Conservation (phyloP, 2,329 filamentous ascomycete species). For the Colletotrichum musicola region DNA sequence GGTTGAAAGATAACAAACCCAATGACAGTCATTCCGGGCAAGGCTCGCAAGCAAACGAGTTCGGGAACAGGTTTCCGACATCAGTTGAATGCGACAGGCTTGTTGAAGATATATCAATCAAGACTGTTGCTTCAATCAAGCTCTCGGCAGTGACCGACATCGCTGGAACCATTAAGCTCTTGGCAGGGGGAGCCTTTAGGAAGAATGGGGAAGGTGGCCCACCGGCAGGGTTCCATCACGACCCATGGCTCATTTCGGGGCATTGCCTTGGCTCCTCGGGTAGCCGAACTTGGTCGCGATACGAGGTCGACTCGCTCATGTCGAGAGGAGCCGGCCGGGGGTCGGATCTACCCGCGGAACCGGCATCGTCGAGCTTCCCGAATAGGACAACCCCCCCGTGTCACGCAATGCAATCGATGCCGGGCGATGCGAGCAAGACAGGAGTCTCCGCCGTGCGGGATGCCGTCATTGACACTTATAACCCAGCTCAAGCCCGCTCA, state of each 20-base stretch:
- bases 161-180: conserved; percentile 18
- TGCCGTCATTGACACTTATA: conserved; percentile 5
- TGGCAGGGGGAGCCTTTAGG: conserved; percentile 20
- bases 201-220: conserved; percentile 31
- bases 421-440: background rate
- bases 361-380: conserved; percentile 29
- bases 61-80: background rate
- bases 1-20: background rate
- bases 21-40: too few relatives aligned
- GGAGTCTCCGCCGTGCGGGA: conserved; percentile 15
- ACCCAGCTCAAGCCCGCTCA: background rate
- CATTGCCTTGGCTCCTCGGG: conserved; percentile 16
- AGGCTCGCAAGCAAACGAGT: too few relatives aligned
- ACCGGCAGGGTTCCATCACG: conserved; percentile 24
- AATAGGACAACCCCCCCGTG: conserved; percentile 27
- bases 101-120: background rate
- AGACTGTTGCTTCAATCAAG: background rate
- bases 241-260: conserved; percentile 31
- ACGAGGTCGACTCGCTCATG: conserved; percentile 3
- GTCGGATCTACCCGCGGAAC: conserved; percentile 32
- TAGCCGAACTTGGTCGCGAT: background rate
- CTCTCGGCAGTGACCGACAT: conserved; percentile 28
- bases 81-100: background rate
- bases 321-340: conserved; percentile 15
- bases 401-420: conserved; percentile 22